Evolutionary conservation across 495 filamentous ascomycete genomes (phyloP).

Genomic region (Penicillium simplicissimum): DNA sequence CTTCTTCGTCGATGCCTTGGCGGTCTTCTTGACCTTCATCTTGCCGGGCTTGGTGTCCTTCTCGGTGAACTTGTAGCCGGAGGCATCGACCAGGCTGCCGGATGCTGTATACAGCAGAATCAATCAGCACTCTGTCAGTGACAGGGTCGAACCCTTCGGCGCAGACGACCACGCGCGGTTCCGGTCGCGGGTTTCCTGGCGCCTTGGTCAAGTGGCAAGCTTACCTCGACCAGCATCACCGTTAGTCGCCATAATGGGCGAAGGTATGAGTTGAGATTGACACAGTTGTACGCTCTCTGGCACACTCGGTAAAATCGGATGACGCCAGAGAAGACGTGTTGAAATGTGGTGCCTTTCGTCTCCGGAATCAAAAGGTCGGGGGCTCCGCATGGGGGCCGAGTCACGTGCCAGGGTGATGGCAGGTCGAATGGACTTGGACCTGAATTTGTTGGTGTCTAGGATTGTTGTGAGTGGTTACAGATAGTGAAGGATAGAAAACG

Average conservation of each 20-base stretch:
- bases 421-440: neutral
- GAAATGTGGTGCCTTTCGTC: slow-evolving; percentile 11
- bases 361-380: slow-evolving; percentile 29
- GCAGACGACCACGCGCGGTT: slow-evolving; percentile 5
- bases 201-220: slow-evolving; percentile 10
- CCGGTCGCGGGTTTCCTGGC: slow-evolving; percentile 11
- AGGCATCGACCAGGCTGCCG: slow-evolving; percentile 50
- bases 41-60: slow-evolving; percentile 65
- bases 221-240: slow-evolving; percentile 41
- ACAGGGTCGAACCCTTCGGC: neutral
- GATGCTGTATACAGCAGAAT: slow-evolving; percentile 20
- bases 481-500: too few species aligned
- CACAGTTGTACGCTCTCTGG: slow-evolving; percentile 9
- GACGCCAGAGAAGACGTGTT: slow-evolving; percentile 8
- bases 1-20: slow-evolving; percentile 53
- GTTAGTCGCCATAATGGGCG: slow-evolving; percentile 42
- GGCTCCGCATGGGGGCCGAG: slow-evolving; percentile 36
- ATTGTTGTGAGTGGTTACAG: too few species aligned
- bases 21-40: slow-evolving; percentile 69
- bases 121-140: slow-evolving; percentile 20
- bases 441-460: neutral
- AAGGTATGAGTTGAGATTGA: slow-evolving; percentile 1
- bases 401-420: slow-evolving; percentile 31
- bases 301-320: slow-evolving; percentile 3
- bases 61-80: slow-evolving; percentile 51